Base-by-base conservation (phyloP, 1,139 yeast genomes). In the Blastobotrys serpentis region DNA sequence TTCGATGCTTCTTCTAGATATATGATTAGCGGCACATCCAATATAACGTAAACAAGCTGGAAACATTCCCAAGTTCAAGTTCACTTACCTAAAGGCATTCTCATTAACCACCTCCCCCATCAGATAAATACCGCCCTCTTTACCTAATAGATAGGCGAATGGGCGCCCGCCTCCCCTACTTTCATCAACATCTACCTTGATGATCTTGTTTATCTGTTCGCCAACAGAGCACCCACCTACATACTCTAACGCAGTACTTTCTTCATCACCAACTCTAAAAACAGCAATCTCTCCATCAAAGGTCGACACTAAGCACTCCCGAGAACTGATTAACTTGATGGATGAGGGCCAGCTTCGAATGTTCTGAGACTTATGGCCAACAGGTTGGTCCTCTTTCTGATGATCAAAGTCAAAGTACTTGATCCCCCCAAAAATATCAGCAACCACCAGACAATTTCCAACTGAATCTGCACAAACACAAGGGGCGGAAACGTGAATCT, bases 401-500 rank as follows among this genome's bases (percentile, higher is more conserved):
- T 23, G 26, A 30, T 25, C 10, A 16, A 30, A n/a, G 13, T 7
- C 14, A 16, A 13, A 33, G 19, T 13, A 7, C 17, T 14, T 33
- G 17, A 33, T 16, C 13, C 38, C 38, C 10, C 38, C 38, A 33
- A 33, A 33, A 14, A 33, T 14, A 17, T 33, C 38, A 7, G 38
- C 38, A 13, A 33, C 38, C 3, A 17, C 38, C 16, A 33, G 7
- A 4, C 21, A 13, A 17, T 33, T 33, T 11, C 19, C 13, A 16
- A 33, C 13, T 5, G 19, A 14, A 5, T 5, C 26, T 23, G 8
- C 26, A 23, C 26, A 23, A 23, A 23, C 26, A 10, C 26, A 23
- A 23, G 26, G 26, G 5, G 26, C 26, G 10, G 26, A 23, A 23
- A 23, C 26, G 10, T 23, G 26, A 23, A 23, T 23, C 26, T 23